phyloP scores from a whole-genome alignment of 73 alveolate species.

The Halteria grandinella region DNA sequence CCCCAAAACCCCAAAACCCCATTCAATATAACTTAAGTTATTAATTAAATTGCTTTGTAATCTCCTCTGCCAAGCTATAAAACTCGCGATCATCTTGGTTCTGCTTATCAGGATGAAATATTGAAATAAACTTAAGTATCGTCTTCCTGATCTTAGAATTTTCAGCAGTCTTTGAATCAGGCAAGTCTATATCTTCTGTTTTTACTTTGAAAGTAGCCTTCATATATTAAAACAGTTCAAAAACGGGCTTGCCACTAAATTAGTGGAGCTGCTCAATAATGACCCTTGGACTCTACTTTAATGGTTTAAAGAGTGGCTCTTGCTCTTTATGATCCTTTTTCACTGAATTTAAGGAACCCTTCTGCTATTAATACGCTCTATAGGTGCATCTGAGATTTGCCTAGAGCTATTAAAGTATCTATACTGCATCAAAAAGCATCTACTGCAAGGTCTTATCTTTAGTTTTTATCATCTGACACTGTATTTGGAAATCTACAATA shows the following conservation, averaged over 20 bases:
- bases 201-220: not conserved
- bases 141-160: constrained; percentile 2
- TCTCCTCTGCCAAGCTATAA: constrained; percentile 16
- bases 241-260: not conserved
- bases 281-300: no score
- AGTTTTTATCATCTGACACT: not conserved
- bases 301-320: not conserved
- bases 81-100: not conserved
- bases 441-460: constrained; percentile 11
- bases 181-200: not conserved
- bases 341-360: not conserved
- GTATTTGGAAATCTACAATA: not conserved
- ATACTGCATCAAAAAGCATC: not conserved
- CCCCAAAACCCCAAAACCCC: not conserved
- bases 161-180: constrained; percentile 11
- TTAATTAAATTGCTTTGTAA: constrained; percentile 4
- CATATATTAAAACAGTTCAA: constrained; percentile 4
- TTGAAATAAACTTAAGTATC: constrained; percentile 6
- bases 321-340: not conserved
- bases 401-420: not conserved
- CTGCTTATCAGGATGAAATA: constrained; percentile 37
- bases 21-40: constrained; percentile 3
- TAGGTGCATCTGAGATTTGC: not conserved
- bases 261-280: not conserved
- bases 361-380: not conserved